phyloP scores from a whole-genome alignment of 306 rosid genomes.

The Oemleria cerasiformis region DNA sequence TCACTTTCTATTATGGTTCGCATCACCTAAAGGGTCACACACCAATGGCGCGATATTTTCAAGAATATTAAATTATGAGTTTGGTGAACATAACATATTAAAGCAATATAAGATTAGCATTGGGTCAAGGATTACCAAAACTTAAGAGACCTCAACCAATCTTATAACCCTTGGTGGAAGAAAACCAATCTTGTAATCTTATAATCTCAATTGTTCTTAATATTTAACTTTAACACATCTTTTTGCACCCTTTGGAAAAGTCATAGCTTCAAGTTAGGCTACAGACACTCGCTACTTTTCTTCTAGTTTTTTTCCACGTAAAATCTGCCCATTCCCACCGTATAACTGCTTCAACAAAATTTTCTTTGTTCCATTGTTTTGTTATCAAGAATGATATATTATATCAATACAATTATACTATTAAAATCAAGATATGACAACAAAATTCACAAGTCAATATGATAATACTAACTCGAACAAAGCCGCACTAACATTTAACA shows the following conservation, averaged over 20 bases:
- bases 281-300: not conserved
- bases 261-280: not conserved
- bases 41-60: not conserved
- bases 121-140: slow-evolving; percentile 12
- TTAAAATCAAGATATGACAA: too few species aligned
- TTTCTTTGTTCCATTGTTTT: too few species aligned
- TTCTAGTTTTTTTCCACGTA: not conserved
- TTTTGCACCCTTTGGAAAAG: not conserved
- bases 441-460: too few species aligned
- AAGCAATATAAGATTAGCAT: not conserved
- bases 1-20: too few species aligned
- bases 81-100: not conserved
- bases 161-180: not conserved
- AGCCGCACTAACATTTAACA: too few species aligned
- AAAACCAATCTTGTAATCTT: too few species aligned
- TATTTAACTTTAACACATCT: not conserved
- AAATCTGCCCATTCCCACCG: not conserved
- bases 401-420: too few species aligned
- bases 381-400: too few species aligned
- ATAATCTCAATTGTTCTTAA: too few species aligned
- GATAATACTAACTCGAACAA: too few species aligned
- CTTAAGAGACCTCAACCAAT: not conserved
- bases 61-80: not conserved
- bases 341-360: not conserved
- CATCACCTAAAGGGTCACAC: too few species aligned